A percentile compares a stretch with the other conserved stretches of the same genome.
Evolutionary conservation across 2,329 filamentous ascomycete genomes (phyloP).

Genomic region (Fusarium sp.): DNA sequence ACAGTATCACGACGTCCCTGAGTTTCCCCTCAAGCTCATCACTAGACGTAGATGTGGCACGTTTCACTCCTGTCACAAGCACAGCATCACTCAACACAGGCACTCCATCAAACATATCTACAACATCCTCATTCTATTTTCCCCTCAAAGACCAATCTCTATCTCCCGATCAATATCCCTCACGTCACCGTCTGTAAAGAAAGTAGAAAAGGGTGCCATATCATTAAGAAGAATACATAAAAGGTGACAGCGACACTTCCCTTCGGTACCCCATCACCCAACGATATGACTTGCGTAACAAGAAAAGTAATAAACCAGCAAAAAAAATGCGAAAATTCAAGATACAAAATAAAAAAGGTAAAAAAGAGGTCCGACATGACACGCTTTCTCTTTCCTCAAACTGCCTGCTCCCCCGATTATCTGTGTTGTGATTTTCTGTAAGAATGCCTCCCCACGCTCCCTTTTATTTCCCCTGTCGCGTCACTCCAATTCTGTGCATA

Average conservation of each 20-base stretch:
- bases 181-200: slow-evolving; percentile 1
- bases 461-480: not conserved
- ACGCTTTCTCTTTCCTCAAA: slow-evolving; percentile 17
- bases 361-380: not conserved
- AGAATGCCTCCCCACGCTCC: slow-evolving; percentile 16
- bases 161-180: not conserved
- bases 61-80: not conserved
- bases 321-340: slow-evolving; percentile 9
- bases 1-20: too few species aligned
- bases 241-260: not conserved
- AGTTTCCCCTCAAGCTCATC: not conserved
- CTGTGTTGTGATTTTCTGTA: not conserved
- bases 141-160: not conserved
- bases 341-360: slow-evolving; percentile 1
- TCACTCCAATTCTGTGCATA: not conserved
- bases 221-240: slow-evolving; percentile 37
- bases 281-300: slow-evolving; percentile 8
- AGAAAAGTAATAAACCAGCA: not conserved
- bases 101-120: not conserved
- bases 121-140: not conserved
- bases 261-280: slow-evolving; percentile 5
- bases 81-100: not conserved
- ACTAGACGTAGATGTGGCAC: not conserved
- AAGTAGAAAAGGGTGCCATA: slow-evolving; percentile 35
- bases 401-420: not conserved